Conservation (phyloP, 1,139 yeast species). For the Entelexis sorbosivorans region DNA sequence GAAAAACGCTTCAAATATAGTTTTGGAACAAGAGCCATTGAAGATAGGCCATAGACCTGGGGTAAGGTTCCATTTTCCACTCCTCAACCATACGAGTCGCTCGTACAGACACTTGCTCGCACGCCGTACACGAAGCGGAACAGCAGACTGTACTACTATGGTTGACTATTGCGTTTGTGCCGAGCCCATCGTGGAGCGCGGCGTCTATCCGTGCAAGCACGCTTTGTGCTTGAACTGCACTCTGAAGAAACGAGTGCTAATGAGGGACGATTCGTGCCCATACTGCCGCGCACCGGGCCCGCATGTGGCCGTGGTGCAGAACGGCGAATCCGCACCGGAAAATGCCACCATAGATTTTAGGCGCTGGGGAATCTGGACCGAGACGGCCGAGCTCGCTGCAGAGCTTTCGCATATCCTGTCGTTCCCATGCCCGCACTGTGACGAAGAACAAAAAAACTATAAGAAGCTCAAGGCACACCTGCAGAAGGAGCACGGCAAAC, state of each 20-base stretch:
- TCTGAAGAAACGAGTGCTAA: slow-evolving; percentile 71
- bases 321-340: background rate
- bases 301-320: slow-evolving; percentile 45
- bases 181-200: slow-evolving; percentile 48
- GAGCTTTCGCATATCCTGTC: slow-evolving; percentile 44
- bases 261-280: slow-evolving; percentile 62
- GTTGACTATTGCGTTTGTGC: slow-evolving; percentile 78
- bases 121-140: slow-evolving; percentile 1
- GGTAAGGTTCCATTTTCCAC: slow-evolving; percentile 1
- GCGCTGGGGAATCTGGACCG: slow-evolving; percentile 12
- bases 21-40: too few relatives aligned
- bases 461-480: slow-evolving; percentile 57
- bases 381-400: slow-evolving; percentile 27
- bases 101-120: background rate
- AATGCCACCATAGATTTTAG: slow-evolving; percentile 12
- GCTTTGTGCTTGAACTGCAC: slow-evolving; percentile 74
- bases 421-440: slow-evolving; percentile 49
- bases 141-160: background rate
- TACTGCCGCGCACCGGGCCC: slow-evolving; percentile 64
- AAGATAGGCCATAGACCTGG: too few relatives aligned
- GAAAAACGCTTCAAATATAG: too few relatives aligned
- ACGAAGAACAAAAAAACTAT: slow-evolving; percentile 38
- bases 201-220: slow-evolving; percentile 77
- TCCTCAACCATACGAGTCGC: background rate
- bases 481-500: slow-evolving; percentile 44